Evolutionary conservation across 1,139 yeast genomes (phyloP).

Genomic region (Pichia sp.): DNA sequence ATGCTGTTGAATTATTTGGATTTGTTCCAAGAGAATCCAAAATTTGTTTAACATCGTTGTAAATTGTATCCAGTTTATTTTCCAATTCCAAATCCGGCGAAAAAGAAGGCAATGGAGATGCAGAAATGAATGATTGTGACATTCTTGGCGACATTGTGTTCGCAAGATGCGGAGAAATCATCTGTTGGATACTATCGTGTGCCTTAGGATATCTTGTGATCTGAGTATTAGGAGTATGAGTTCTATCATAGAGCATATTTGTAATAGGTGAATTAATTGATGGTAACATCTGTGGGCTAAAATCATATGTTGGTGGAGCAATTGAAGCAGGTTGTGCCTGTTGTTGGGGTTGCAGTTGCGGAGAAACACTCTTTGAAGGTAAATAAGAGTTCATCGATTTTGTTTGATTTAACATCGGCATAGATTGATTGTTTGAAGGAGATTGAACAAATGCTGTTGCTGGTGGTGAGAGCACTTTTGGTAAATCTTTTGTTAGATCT

Average conservation of each 20-base stretch:
- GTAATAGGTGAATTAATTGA: constrained; percentile 1
- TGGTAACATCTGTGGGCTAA: constrained; percentile 1
- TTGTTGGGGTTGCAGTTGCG: neutral
- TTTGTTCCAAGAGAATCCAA: neutral
- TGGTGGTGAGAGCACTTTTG: neutral
- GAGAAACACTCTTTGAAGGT: constrained; percentile 1
- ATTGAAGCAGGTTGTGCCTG: neutral
- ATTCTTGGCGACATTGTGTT: neutral
- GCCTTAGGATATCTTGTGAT: neutral
- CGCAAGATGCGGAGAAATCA: constrained; percentile 7
- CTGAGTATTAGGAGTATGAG: neutral
- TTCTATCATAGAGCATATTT: constrained; percentile 2
- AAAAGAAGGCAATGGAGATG: neutral
- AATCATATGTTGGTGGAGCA: constrained; percentile 1
- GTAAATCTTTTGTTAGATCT: neutral
- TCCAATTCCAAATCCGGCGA: constrained; percentile 4
- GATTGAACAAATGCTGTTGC: neutral
- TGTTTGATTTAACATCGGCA: neutral
- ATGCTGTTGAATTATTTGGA: neutral
- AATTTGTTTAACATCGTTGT: constrained; percentile 8
- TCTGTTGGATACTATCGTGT: constrained; percentile 1
- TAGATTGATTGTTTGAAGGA: neutral
- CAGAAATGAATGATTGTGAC: constrained; percentile 1
- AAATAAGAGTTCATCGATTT: neutral
- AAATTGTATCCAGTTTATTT: constrained; percentile 5